These are phyloP conservation scores for Fusarium sp. DNA, from an alignment of 2,329 filamentous ascomycete species.

Conservation along the genomic window DNA sequence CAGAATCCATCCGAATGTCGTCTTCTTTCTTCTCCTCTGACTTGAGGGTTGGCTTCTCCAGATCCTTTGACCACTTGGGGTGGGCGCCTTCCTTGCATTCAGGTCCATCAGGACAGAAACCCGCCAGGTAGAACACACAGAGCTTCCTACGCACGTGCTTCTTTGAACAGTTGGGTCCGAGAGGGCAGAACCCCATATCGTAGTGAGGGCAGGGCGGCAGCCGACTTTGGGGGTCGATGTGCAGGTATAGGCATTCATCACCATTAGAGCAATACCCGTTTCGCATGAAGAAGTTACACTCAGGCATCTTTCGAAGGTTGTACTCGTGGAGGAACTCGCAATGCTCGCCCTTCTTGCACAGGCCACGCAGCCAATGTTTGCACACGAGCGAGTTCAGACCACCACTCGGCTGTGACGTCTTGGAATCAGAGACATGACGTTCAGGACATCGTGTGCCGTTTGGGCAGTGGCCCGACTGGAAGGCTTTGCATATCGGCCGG, in stretches of 20 bases:
- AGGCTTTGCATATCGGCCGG: slow-evolving; percentile 85
- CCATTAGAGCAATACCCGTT: slow-evolving; percentile 97
- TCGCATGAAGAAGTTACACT: slow-evolving; percentile 95
- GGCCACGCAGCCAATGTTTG: slow-evolving; percentile 97
- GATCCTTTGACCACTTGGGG: slow-evolving; percentile 79
- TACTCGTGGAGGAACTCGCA: slow-evolving; percentile 99
- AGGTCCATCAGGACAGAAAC: slow-evolving; percentile 88
- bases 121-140: slow-evolving; percentile 87
- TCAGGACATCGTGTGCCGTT: slow-evolving; percentile 86
- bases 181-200: slow-evolving; percentile 91
- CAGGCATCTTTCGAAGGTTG: slow-evolving; percentile 97
- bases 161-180: slow-evolving; percentile 87
- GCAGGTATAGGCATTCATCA: slow-evolving; percentile 93
- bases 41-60: slow-evolving; percentile 79
- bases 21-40: slow-evolving; percentile 70
- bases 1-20: slow-evolving; percentile 45
- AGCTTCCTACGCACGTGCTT: slow-evolving; percentile 85
- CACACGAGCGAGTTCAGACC: slow-evolving; percentile 88
- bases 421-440: slow-evolving; percentile 69
- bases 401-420: slow-evolving; percentile 49
- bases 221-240: slow-evolving; percentile 84
- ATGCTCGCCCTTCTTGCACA: slow-evolving; percentile 96
- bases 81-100: slow-evolving; percentile 84
- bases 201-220: slow-evolving; percentile 88
- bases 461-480: slow-evolving; percentile 85